Evolutionary conservation across 495 filamentous ascomycete species (phyloP).

Genomic region (Mytilinidion resinicola): DNA sequence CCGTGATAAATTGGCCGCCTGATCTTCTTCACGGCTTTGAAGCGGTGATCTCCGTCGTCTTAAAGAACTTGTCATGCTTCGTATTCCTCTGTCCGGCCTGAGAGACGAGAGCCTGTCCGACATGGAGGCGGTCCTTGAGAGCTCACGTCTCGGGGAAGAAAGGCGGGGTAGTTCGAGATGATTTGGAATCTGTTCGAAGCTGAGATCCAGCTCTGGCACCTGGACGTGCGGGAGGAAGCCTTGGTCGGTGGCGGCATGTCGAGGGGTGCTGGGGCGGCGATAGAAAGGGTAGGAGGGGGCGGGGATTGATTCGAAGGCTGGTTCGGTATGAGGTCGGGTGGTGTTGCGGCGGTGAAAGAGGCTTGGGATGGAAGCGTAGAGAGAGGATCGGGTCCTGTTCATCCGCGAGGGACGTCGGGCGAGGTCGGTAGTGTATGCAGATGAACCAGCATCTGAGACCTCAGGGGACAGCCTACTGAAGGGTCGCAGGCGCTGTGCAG

Average conservation of each 20-base stretch:
- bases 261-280: conserved; percentile 13
- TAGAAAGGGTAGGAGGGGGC: not conserved
- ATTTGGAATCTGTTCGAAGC: conserved; percentile 26
- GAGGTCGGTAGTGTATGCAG: conserved; percentile 14
- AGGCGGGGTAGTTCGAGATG: conserved; percentile 6
- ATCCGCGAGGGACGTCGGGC: conserved; percentile 24
- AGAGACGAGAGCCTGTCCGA: conserved; percentile 24
- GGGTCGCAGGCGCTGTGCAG: conserved; percentile 12
- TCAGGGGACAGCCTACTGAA: conserved; percentile 17
- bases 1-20: conserved; percentile 40
- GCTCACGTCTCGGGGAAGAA: conserved; percentile 11
- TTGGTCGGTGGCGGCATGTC: conserved; percentile 16
- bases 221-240: conserved; percentile 20
- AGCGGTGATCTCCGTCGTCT: conserved; percentile 37
- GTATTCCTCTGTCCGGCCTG: conserved; percentile 31
- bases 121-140: conserved; percentile 16
- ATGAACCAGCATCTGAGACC: conserved; percentile 24
- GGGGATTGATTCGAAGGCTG: conserved; percentile 11
- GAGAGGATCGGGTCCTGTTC: conserved; percentile 22
- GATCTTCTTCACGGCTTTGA: conserved; percentile 34
- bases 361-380: conserved; percentile 24
- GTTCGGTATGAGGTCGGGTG: conserved; percentile 10
- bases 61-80: conserved; percentile 35
- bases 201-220: conserved; percentile 27
- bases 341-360: conserved; percentile 22